These are phyloP conservation scores for Sphagnum fallax DNA, from an alignment of 228 moss, liverwort and hornwort genomes.

Conservation along the genomic window DNA sequence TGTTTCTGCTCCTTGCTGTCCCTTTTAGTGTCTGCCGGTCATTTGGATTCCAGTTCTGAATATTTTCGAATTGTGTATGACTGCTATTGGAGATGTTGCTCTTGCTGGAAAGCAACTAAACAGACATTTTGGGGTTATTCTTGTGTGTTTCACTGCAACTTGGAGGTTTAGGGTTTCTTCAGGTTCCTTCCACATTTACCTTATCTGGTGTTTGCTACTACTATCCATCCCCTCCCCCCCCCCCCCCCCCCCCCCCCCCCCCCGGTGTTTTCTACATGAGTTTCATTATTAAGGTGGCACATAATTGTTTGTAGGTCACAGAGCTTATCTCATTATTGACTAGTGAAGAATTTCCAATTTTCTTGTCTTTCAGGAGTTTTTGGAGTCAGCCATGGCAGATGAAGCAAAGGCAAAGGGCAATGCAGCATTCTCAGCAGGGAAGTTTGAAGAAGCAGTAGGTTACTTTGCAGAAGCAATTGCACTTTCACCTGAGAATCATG, in stretches of 20 bases:
- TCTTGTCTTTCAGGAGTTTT: slow-evolving; percentile 5
- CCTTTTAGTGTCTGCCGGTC: no score
- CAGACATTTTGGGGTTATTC: no score
- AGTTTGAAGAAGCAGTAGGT: slow-evolving; percentile 61
- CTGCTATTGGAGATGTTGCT: no score
- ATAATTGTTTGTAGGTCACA: background rate
- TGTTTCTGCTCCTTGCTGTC: no score
- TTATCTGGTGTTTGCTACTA: no score
- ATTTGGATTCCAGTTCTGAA: no score
- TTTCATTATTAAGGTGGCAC: background rate
- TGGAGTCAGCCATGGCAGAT: slow-evolving; percentile 67
- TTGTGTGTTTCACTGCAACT: background rate
- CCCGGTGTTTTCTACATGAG: no score
- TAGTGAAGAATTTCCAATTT: background rate
- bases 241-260: no score
- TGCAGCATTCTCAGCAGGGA: slow-evolving; percentile 86
- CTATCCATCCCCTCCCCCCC: no score
- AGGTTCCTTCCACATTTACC: background rate
- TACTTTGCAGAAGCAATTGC: slow-evolving; percentile 68
- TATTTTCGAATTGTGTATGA: no score
- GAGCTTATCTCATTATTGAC: background rate
- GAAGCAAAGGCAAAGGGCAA: slow-evolving; percentile 93
- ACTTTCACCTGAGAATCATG: slow-evolving; percentile 74
- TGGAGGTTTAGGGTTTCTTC: background rate
- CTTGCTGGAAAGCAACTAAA: no score